Base-by-base conservation (phyloP, 176 grass and related monocot species). In the barley (Hordeum vulgare) region DNA sequence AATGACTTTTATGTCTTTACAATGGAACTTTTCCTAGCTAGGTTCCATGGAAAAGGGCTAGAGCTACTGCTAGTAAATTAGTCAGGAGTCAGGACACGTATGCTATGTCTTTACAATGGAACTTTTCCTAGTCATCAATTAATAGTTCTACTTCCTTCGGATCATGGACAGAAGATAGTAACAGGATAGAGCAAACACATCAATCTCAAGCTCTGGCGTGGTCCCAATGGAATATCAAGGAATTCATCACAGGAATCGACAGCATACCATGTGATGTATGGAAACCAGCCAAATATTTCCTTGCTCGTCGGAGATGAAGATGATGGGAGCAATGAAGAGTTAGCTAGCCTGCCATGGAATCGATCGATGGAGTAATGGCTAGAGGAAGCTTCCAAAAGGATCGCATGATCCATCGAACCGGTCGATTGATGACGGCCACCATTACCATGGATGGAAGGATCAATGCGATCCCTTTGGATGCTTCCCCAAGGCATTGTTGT, bases 381-480 rank as follows among this genome's bases (percentile, higher is more conserved):
- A 63, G 80, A 80, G 90, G 86, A 92, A 85, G 74, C 80, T 75
- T 92, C 90, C 90, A 92, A 92, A 92, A 89, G 90, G 90, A 89
- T 86, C 83, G 90, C 90, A 92, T 89, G 86, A 92, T 92, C 90
- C 83, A 1, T 78, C 82, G 1, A 81, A 18, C 72, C 40, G n/a
- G 18, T 40, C 24, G 85, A 72, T 64, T 23, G 65, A 35, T 26
- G 71, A 60, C 15, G 23, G 21, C 11, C 54, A 25, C 59, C 84
- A 75, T 61, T 37, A 85, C 71, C 42, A 28, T 80, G 67, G 59
- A 68, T 56, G 39, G 57, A 86, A 76, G 80, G 90, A 92, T 92
- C 90, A 92, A 92, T 92, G 90, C 90, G 90, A 92, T 92, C 90
- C 90, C 90, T 92, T 92, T 92, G 90, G 90, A 92, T 86, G 90